Percentiles rank a stretch among this genome's conserved stretches.
These are phyloP conservation scores for Rhizoclosmatium sp. DNA, from an alignment of 192 early-diverging fungal species.

Conservation along the genomic window DNA sequence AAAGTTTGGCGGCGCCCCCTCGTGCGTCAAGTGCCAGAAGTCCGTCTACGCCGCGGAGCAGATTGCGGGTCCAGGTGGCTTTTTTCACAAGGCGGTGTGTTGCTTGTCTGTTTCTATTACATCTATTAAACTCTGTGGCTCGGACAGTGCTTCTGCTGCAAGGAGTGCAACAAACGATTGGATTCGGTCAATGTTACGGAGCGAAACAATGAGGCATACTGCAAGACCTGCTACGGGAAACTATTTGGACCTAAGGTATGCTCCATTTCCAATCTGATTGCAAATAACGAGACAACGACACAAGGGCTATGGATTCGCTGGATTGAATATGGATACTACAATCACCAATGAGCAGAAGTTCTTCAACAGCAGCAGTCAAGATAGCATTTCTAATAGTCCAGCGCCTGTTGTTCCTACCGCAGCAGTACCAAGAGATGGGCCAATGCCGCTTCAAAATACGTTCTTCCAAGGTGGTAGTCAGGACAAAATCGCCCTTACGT, in stretches of 20 bases:
- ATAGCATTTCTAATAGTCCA: no score
- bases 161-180: conserved; percentile 54
- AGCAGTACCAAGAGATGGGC: no score
- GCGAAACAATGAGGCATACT: conserved; percentile 53
- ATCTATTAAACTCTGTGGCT: conserved; percentile 46
- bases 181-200: conserved; percentile 58
- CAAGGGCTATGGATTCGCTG: conserved; percentile 42
- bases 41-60: conserved; percentile 55
- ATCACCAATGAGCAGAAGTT: no score
- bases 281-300: background rate
- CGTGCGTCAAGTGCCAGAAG: conserved; percentile 49
- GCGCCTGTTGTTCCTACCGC: no score
- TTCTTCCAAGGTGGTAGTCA: no score
- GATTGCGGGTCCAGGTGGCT: conserved; percentile 11
- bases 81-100: background rate
- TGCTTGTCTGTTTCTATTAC: conserved; percentile 20
- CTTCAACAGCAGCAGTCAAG: no score
- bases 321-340: conserved; percentile 43
- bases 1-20: conserved; percentile 22
- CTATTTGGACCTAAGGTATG: conserved; percentile 59
- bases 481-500: no score
- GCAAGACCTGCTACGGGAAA: conserved; percentile 60
- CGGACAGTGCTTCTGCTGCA: conserved; percentile 38
- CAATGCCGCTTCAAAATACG: no score
- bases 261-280: no score